Evolutionary conservation across 2,329 filamentous ascomycete species (phyloP).

Genomic region (Trichocomaceae sp.): DNA sequence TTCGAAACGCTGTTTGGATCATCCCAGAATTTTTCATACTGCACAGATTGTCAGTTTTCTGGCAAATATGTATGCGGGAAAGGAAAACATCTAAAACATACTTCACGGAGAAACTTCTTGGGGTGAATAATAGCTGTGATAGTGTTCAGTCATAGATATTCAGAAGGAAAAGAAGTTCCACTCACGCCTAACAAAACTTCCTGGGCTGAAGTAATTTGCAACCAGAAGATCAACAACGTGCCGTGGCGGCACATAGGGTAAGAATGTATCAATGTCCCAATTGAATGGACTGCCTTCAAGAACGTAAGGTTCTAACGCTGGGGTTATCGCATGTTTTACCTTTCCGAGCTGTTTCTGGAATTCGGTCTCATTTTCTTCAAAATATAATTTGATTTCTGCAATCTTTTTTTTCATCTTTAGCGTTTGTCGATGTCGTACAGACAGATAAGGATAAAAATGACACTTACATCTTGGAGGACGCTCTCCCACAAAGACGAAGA

Average conservation of each 20-base stretch:
- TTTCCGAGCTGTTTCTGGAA: constrained; percentile 10
- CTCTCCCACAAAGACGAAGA: constrained; percentile 12
- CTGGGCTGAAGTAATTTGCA: constrained; percentile 11
- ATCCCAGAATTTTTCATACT: constrained; percentile 53
- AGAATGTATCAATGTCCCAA: constrained; percentile 12
- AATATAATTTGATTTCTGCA: constrained; percentile 12
- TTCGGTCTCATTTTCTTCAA: constrained; percentile 11
- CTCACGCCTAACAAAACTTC: constrained; percentile 8
- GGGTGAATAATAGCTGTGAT: constrained; percentile 10
- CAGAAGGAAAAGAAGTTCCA: neutral
- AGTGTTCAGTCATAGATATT: neutral
- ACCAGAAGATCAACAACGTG: constrained; percentile 8
- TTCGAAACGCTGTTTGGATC: constrained; percentile 46
- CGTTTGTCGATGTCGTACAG: too few relatives aligned
- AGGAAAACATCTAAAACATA: neutral
- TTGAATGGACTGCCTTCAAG: constrained; percentile 9
- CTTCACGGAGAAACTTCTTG: constrained; percentile 12
- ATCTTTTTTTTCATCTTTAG: constrained; percentile 8
- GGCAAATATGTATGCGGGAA: neutral
- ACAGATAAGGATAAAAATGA: neutral
- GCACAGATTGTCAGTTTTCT: constrained; percentile 12
- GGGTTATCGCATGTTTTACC: constrained; percentile 10
- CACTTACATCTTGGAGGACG: constrained; percentile 13
- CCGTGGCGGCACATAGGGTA: constrained; percentile 6
- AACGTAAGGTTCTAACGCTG: neutral